Percentiles rank a stretch among this genome's conserved stretches.
Conservation (phyloP, 2,329 filamentous ascomycete genomes). For the Alternaria metachromatica region DNA sequence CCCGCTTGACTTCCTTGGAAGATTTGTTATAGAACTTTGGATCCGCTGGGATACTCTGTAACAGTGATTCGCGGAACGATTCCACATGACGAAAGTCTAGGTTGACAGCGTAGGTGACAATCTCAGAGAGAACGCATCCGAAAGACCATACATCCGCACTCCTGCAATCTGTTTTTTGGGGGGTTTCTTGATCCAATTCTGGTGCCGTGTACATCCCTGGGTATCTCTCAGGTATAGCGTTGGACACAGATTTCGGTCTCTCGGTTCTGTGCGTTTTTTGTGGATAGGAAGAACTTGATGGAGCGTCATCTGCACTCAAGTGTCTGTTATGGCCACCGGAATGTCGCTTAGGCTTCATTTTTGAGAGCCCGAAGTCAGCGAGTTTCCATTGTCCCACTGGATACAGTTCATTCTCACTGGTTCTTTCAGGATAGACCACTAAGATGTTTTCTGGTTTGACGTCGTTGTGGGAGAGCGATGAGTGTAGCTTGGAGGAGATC, state of each 20-base stretch:
- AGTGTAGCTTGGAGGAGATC: no score
- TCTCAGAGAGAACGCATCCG: neutral
- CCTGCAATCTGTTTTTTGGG: neutral
- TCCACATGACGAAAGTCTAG: fast-evolving
- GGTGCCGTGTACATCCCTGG: no score
- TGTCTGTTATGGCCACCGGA: no score
- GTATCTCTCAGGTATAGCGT: neutral
- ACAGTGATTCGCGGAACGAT: no score
- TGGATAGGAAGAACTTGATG: no score
- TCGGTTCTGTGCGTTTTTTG: neutral
- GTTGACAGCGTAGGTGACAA: neutral
- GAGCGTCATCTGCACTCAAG: no score
- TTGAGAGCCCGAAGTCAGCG: neutral
- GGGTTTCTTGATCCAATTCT: neutral
- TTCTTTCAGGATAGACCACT: neutral
- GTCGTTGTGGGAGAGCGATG: neutral
- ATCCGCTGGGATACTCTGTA: neutral
- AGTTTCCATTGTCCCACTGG: neutral
- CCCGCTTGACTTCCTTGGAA: neutral
- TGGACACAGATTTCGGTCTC: neutral
- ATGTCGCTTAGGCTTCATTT: no score
- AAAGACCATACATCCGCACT: neutral
- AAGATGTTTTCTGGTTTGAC: neutral
- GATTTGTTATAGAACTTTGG: neutral
- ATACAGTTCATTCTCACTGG: fast-evolving